Conservation (phyloP, 192 early-diverging fungal species). For the Backusella parvicylindrica region DNA sequence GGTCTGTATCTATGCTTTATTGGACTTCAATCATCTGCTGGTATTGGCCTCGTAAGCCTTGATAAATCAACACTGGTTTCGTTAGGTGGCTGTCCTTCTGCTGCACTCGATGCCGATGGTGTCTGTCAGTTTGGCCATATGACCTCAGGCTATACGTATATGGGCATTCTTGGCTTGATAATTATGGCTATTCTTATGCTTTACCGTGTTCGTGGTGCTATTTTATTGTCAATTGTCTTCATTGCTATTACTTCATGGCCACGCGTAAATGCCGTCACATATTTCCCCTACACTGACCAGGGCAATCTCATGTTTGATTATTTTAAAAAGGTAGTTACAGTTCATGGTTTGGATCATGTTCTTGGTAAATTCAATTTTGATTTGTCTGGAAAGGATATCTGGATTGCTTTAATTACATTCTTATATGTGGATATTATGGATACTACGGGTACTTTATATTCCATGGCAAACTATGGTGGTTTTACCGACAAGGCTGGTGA, state of each 20-base stretch:
- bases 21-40: slow-evolving; percentile 75
- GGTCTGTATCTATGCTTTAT: slow-evolving; percentile 79
- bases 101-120: slow-evolving; percentile 54
- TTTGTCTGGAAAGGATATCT: slow-evolving; percentile 55
- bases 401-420: slow-evolving; percentile 82
- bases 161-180: slow-evolving; percentile 62
- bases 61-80: slow-evolving; percentile 62
- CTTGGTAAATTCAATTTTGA: slow-evolving; percentile 64
- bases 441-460: slow-evolving; percentile 82
- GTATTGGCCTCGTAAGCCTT: slow-evolving; percentile 69
- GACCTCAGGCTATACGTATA: slow-evolving; percentile 60
- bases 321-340: slow-evolving; percentile 68
- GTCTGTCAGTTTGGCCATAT: slow-evolving; percentile 57
- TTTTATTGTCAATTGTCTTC: slow-evolving; percentile 69
- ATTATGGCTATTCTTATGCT: slow-evolving; percentile 62
- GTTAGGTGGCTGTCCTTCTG: slow-evolving; percentile 52
- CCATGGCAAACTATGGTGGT: slow-evolving; percentile 81
- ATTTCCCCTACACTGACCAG: slow-evolving; percentile 65
- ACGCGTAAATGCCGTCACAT: slow-evolving; percentile 62
- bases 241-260: slow-evolving; percentile 74
- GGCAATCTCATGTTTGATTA: slow-evolving; percentile 64
- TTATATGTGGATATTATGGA: slow-evolving; percentile 86
- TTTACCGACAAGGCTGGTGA: slow-evolving; percentile 73
- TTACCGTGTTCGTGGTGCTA: slow-evolving; percentile 66
- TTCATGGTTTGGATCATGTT: slow-evolving; percentile 58